Evolutionary conservation across 306 rosid species (phyloP).

Genomic region (Medicago ruthenica): DNA sequence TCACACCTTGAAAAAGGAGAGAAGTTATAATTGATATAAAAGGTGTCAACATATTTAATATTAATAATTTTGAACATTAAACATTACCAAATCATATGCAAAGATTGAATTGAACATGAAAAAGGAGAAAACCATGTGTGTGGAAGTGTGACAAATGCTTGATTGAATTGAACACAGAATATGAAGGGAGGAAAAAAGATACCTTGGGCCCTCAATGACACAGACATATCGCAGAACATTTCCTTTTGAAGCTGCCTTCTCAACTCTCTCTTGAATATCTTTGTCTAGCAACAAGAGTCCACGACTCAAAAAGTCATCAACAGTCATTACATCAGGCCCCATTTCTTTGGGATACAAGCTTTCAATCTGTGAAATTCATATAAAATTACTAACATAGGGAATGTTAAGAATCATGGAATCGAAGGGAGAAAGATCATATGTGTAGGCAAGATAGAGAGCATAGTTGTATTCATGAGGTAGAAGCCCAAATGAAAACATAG

Average conservation of each 20-base stretch:
- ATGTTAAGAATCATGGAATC: too few relatives aligned
- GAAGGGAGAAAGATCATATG: too few relatives aligned
- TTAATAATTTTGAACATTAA: constrained; percentile 2
- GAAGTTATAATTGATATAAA: constrained; percentile 7
- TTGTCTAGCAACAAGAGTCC: constrained; percentile 70
- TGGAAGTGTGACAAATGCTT: constrained; percentile 19
- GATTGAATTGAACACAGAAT: constrained; percentile 24
- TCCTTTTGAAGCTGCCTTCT: constrained; percentile 75
- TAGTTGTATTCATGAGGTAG: too few relatives aligned
- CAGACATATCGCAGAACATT: constrained; percentile 91
- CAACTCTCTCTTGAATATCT: constrained; percentile 79
- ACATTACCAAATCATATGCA: not conserved
- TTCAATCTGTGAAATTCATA: constrained; percentile 64
- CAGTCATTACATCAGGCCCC: constrained; percentile 75
- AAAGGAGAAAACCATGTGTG: not conserved
- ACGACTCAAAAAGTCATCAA: constrained; percentile 65
- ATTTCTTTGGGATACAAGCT: constrained; percentile 93
- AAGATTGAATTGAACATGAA: constrained; percentile 10
- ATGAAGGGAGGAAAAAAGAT: constrained; percentile 36
- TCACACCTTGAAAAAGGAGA: constrained; percentile 61
- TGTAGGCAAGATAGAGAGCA: too few relatives aligned
- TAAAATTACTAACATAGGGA: not conserved
- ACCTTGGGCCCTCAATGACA: constrained; percentile 72
- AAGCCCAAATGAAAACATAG: too few relatives aligned
- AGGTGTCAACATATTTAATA: not conserved